Percentiles rank a stretch among this genome's conserved stretches.
phyloP scores from a whole-genome alignment of 495 filamentous ascomycete species.

The Penicillium psychrofluorescens region DNA sequence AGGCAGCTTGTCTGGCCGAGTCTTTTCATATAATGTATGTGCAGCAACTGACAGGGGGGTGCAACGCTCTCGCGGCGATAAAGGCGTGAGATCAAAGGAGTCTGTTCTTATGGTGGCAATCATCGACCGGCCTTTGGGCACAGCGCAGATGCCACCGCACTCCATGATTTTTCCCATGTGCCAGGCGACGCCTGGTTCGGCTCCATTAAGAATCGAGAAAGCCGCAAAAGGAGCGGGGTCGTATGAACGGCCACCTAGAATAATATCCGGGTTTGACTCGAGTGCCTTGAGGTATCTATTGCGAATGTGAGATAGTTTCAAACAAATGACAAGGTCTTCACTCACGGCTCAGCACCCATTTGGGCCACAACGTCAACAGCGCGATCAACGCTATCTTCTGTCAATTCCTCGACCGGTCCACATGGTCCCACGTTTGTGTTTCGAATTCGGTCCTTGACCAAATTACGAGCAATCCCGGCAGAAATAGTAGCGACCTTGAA shows the following conservation, averaged over 20 bases:
- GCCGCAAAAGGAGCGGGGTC: conserved; percentile 43
- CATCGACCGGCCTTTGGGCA: conserved; percentile 32
- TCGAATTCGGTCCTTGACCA: conserved; percentile 18
- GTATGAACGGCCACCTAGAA: conserved; percentile 42
- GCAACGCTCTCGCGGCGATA: conserved; percentile 23
- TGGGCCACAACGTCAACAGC: conserved; percentile 23
- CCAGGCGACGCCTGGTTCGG: conserved; percentile 22
- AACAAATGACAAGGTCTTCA: not conserved
- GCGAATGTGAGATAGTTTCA: not conserved
- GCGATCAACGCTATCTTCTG: conserved; percentile 25
- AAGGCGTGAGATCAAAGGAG: conserved; percentile 36
- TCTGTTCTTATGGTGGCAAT: conserved; percentile 30
- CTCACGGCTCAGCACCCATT: conserved; percentile 18
- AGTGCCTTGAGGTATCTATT: conserved; percentile 26
- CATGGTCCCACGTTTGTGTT: conserved; percentile 20
- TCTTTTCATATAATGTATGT: conserved; percentile 46
- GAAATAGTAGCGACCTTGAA: conserved; percentile 36
- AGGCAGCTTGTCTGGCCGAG: conserved; percentile 34
- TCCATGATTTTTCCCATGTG: conserved; percentile 51
- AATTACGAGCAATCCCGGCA: conserved; percentile 22
- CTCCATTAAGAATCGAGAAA: conserved; percentile 24
- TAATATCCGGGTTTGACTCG: conserved; percentile 31
- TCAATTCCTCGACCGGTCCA: conserved; percentile 28
- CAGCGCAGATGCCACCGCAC: conserved; percentile 40
- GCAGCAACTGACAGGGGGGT: conserved; percentile 39